These are phyloP conservation scores for Groenewaldozyma sp. DNA, from an alignment of 1,139 yeast genomes.

Conservation along the genomic window DNA sequence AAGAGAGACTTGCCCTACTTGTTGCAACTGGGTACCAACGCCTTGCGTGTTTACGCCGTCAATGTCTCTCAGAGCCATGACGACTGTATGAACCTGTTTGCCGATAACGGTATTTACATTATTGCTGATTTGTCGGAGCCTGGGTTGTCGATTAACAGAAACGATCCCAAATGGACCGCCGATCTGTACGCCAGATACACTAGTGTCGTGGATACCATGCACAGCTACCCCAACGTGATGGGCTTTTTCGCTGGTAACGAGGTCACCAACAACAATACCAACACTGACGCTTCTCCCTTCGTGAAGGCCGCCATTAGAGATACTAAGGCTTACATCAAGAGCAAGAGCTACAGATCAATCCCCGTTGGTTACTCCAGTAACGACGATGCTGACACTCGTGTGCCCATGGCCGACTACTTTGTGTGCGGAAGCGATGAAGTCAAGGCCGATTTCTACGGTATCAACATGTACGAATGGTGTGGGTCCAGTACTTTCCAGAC, in stretches of 20 bases:
- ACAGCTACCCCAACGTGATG: conserved; percentile 72
- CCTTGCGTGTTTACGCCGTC: conserved; percentile 80
- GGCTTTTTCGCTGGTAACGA: conserved; percentile 97
- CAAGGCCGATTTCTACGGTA: conserved; percentile 84
- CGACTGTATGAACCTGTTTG: conserved; percentile 81
- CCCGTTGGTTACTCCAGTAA: conserved; percentile 98
- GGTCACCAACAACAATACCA: conserved; percentile 67
- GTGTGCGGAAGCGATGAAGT: conserved; percentile 63
- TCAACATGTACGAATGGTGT: conserved; percentile 97
- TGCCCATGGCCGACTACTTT: conserved; percentile 60
- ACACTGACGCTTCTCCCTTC: conserved; percentile 63
- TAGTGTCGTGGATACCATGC: conserved; percentile 69
- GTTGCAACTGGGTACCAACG: conserved; percentile 67
- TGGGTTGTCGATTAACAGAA: conserved; percentile 61
- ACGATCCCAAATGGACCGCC: conserved; percentile 63
- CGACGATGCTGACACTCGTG: conserved; percentile 56
- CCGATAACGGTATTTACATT: conserved; percentile 85
- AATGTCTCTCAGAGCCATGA: conserved; percentile 78
- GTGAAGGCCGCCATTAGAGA: conserved; percentile 81
- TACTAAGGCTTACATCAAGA: conserved; percentile 60
- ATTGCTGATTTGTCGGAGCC: conserved; percentile 91
- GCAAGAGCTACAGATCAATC: conserved; percentile 52
- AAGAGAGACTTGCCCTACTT: conserved; percentile 64
- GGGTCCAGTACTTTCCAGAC: conserved; percentile 69
- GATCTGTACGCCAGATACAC: conserved; percentile 37